Conservation (phyloP, 306 rosid species). For the Begonia masoniana region DNA sequence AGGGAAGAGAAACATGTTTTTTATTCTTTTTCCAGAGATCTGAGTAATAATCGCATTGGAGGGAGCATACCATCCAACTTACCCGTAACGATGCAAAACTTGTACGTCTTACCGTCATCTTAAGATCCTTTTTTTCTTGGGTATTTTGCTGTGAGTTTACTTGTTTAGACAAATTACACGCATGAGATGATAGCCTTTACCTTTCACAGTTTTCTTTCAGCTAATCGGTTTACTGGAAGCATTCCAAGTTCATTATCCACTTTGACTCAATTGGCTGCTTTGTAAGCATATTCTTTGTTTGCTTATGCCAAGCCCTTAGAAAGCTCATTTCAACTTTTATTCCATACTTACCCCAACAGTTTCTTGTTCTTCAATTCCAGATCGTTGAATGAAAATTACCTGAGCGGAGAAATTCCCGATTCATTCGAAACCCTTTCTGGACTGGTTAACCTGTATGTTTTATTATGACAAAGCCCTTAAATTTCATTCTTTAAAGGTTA, state of each 20-base stretch:
- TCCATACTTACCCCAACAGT: too few species aligned
- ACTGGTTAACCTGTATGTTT: conserved; percentile 66
- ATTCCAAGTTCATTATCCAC: conserved; percentile 60
- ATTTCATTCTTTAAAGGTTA: too few species aligned
- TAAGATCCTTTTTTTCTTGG: not conserved
- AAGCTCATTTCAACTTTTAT: too few species aligned
- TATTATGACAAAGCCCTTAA: not conserved
- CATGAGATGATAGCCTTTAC: conserved; percentile 23
- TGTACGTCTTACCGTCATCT: conserved; percentile 36
- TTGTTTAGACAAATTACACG: conserved; percentile 14
- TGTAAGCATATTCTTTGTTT: conserved; percentile 27
- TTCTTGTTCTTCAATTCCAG: conserved; percentile 24
- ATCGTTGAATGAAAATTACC: conserved; percentile 61
- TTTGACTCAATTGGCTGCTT: conserved; percentile 42
- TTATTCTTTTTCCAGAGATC: conserved; percentile 38
- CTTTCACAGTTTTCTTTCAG: conserved; percentile 80
- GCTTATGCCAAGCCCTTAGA: too few species aligned
- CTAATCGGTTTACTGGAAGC: conserved; percentile 64
- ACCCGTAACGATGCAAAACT: conserved; percentile 57
- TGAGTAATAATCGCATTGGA: conserved; percentile 85
- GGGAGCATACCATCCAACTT: conserved; percentile 75
- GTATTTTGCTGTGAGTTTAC: not conserved
- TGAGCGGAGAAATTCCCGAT: conserved; percentile 79
- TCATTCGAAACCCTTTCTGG: conserved; percentile 37
- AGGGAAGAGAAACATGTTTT: too few species aligned